Conservation (phyloP, 2,329 filamentous ascomycete species). For the Aspergillus nomiae region DNA sequence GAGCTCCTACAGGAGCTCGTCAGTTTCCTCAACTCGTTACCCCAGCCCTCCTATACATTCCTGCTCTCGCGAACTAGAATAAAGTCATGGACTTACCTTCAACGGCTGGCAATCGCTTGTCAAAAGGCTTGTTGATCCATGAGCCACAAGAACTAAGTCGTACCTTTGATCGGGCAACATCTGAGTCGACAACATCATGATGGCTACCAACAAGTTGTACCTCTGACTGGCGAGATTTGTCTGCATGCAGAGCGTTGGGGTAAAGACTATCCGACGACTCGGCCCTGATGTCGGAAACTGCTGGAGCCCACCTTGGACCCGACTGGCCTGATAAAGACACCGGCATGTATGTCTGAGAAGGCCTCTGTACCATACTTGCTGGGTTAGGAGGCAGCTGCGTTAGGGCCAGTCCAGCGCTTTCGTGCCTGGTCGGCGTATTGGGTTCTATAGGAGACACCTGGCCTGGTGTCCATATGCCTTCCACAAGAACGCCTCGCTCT, state of each 20-base stretch:
- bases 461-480: constrained; percentile 77
- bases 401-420: constrained; percentile 5
- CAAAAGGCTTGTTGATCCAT: constrained; percentile 23
- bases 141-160: constrained; percentile 22
- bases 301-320: constrained; percentile 5
- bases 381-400: not conserved
- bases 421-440: constrained; percentile 25
- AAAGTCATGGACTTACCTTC: constrained; percentile 13
- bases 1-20: constrained; percentile 12
- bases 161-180: constrained; percentile 12
- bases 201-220: not conserved
- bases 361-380: constrained; percentile 7
- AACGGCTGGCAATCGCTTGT: constrained; percentile 12
- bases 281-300: constrained; percentile 1
- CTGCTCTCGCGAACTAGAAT: not conserved
- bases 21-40: not conserved
- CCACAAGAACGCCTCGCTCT: constrained; percentile 78
- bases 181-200: constrained; percentile 2
- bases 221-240: constrained; percentile 7
- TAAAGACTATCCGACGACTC: constrained; percentile 5
- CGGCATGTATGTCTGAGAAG: constrained; percentile 4
- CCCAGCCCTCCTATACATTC: not conserved
- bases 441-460: constrained; percentile 37
- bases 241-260: constrained; percentile 9
- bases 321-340: not conserved